Conservation (phyloP, 2,329 filamentous ascomycete species). For the Didymella pomorum region DNA sequence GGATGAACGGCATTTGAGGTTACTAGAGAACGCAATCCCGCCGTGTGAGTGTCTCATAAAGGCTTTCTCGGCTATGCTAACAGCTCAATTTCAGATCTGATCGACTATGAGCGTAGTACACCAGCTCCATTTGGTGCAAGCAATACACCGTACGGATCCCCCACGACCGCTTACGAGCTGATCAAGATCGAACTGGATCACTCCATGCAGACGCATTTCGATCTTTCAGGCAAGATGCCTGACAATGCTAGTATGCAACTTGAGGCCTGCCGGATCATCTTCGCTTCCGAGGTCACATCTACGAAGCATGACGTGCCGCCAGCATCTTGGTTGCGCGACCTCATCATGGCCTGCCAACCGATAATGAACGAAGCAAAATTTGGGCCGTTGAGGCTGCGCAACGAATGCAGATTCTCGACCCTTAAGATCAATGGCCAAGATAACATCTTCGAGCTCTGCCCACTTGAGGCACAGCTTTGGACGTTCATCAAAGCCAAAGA, state of each 20-base stretch:
- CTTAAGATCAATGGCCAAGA: conserved; percentile 20
- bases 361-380: conserved; percentile 31
- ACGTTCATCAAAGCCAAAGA: conserved; percentile 25
- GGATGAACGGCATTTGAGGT: conserved; percentile 21
- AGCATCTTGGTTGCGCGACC: conserved; percentile 36
- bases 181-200: conserved; percentile 37
- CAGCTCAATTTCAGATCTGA: conserved; percentile 26
- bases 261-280: conserved; percentile 41
- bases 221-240: conserved; percentile 30
- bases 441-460: conserved; percentile 36
- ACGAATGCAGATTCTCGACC: conserved; percentile 18
- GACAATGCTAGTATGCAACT: conserved; percentile 34
- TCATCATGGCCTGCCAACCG: conserved; percentile 35
- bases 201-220: conserved; percentile 34
- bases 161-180: conserved; percentile 37
- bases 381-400: conserved; percentile 28
- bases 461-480: conserved; percentile 32
- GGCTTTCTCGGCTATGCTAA: background rate
- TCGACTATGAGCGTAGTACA: conserved; percentile 31
- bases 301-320: conserved; percentile 8
- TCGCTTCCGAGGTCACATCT: conserved; percentile 30
- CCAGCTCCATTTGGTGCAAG: conserved; percentile 34
- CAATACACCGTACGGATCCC: conserved; percentile 31
- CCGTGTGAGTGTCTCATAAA: conserved; percentile 23
- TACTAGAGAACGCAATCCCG: conserved; percentile 33